These are phyloP conservation scores for Rhodotorula sp. DNA, from an alignment of 1,284 basidiomycete genomes.

Conservation along the genomic window DNA sequence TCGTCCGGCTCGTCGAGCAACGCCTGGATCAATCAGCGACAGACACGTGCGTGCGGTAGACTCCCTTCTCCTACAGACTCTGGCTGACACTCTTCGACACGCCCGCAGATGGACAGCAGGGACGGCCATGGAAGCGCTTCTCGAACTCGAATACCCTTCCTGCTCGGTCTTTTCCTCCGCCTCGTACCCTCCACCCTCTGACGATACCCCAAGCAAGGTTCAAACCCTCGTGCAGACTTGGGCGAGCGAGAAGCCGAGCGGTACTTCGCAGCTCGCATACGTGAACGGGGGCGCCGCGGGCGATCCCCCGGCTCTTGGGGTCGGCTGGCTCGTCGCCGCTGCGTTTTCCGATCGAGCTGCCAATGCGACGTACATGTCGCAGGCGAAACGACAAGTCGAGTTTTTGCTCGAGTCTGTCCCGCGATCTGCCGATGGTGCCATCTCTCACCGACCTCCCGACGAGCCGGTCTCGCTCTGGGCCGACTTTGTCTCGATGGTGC, in stretches of 20 bases:
- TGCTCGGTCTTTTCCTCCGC: slow-evolving; percentile 61
- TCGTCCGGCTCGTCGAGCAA: slow-evolving; percentile 7
- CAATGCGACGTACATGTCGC: neutral
- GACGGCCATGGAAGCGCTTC: slow-evolving; percentile 68
- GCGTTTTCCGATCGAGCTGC: slow-evolving; percentile 57
- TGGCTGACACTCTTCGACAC: neutral
- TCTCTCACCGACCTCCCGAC: slow-evolving; percentile 47
- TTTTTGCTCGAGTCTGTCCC: slow-evolving; percentile 69
- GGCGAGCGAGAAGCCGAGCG: slow-evolving; percentile 17
- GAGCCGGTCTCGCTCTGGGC: slow-evolving; percentile 47
- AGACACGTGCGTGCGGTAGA: slow-evolving; percentile 16
- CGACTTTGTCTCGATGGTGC: slow-evolving; percentile 27
- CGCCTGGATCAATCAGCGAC: slow-evolving; percentile 1
- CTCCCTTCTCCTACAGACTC: neutral
- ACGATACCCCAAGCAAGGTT: slow-evolving; percentile 14
- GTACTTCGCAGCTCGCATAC: slow-evolving; percentile 24
- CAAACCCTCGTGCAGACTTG: slow-evolving; percentile 29
- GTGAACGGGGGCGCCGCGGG: slow-evolving; percentile 34
- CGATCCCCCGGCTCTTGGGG: slow-evolving; percentile 38
- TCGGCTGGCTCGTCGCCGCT: slow-evolving; percentile 32
- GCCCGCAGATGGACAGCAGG: slow-evolving; percentile 72
- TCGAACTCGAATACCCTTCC: slow-evolving; percentile 64
- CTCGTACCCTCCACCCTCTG: slow-evolving; percentile 53
- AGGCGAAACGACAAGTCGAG: slow-evolving; percentile 66
- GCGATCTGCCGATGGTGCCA: slow-evolving; percentile 47